Conservation (phyloP, 148 eudicot species). For the Nyssa sinensis region DNA sequence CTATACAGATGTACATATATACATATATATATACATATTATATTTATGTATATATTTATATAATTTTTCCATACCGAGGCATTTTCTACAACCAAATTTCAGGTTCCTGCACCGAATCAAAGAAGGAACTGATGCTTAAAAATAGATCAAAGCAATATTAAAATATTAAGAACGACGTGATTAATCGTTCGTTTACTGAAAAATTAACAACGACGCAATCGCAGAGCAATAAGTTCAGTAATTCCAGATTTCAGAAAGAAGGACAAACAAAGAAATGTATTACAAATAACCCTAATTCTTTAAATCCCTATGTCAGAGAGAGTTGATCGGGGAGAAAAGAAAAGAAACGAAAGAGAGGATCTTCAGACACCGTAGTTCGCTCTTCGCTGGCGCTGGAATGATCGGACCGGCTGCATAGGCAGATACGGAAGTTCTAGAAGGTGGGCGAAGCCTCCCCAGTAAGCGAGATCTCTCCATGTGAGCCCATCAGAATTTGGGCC, state of each 20-base stretch:
- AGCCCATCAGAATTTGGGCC: too few relatives aligned
- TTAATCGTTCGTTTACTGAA: too few relatives aligned
- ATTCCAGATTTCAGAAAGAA: neutral
- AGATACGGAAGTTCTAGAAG: too few relatives aligned
- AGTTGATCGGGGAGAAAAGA: neutral
- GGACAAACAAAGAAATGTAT: neutral
- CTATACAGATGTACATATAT: neutral
- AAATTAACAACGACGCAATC: neutral
- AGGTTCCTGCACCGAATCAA: neutral
- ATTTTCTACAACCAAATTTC: neutral
- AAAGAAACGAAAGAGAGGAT: neutral
- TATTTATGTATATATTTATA: neutral
- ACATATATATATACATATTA: too few relatives aligned
- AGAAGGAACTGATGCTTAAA: neutral
- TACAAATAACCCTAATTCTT: too few relatives aligned
- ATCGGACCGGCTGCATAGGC: neutral
- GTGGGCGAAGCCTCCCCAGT: too few relatives aligned
- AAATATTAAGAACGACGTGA: neutral
- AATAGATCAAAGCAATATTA: too few relatives aligned
- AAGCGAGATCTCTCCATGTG: too few relatives aligned
- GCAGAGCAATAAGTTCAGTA: neutral
- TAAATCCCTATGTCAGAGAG: too few relatives aligned
- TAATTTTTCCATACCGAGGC: constrained; percentile 1
- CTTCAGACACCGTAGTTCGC: too few relatives aligned
- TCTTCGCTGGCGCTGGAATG: neutral